Conservation (phyloP, 1,284 basidiomycete species). For the Ceratobasidium sp. region DNA sequence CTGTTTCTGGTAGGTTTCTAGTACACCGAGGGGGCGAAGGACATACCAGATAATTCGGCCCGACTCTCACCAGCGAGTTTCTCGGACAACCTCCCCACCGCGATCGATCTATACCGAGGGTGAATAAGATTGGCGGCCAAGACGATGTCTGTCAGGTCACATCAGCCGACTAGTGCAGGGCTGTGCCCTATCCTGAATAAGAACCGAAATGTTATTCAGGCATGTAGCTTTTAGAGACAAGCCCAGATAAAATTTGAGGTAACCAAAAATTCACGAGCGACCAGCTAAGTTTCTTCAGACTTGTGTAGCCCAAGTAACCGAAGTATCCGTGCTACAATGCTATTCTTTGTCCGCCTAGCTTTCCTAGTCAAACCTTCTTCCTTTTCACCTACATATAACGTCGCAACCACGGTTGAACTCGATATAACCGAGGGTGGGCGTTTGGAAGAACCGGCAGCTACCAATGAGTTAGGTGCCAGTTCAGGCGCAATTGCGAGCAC, state of each 20-base stretch:
- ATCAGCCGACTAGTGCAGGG: neutral
- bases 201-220: neutral
- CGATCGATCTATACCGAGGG: too few species aligned
- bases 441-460: neutral
- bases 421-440: constrained; percentile 20
- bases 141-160: neutral
- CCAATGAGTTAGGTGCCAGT: constrained; percentile 42
- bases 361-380: neutral
- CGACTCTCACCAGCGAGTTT: too few species aligned
- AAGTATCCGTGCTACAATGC: constrained; percentile 14
- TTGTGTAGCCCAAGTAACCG: constrained; percentile 18
- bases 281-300: neutral
- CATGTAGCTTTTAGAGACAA: neutral
- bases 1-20: too few species aligned
- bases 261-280: neutral
- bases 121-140: too few species aligned
- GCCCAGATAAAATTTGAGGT: neutral
- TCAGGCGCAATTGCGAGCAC: constrained; percentile 56
- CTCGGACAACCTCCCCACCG: too few species aligned
- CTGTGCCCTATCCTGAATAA: neutral
- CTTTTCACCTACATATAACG: constrained; percentile 9
- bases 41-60: too few species aligned
- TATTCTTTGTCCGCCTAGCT: neutral
- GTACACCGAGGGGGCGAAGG: too few species aligned
- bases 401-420: constrained; percentile 19